Evolutionary conservation across 495 filamentous ascomycete genomes (phyloP), one percentile per base, ranked within the genome.

Genomic region (Penicillium antarcticum): DNA sequence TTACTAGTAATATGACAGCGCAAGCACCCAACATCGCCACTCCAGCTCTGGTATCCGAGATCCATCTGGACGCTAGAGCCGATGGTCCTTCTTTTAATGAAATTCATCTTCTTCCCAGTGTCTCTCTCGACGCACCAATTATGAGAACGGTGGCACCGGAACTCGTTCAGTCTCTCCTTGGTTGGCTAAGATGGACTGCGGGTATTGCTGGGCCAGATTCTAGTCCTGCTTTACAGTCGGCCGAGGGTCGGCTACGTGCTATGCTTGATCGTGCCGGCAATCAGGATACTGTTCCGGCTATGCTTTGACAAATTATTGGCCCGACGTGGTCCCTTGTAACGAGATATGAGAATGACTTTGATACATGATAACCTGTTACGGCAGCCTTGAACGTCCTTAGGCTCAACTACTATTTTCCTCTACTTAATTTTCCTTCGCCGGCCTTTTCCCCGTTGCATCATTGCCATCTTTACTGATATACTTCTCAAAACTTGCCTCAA

Each of bases 21-120:
- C n/a, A 4, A 4, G 51, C 42, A 5, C 51, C 54, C 26, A 52
- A 55, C 9, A 67, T 72, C 16, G 46, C 57, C 3, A 74, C 74
- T 1, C 62, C 71, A 10, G 71, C 73, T 33, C 48, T 77, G 0
- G 67, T 75, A 9, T 72, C 71, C 0, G 74, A 77, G 55, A 59
- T 69, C 0, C 62, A 70, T 46, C 55, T 77, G 16, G 68, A 74
- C 48, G 74, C 70, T 0, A 67, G 61, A 37, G 70, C 63, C 7
- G 62, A 67, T 31, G 57, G 55, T 8, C 34, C 42, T 9, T 7
- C 24, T 18, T 18, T 4, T 29, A 23, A 35, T n/a, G 42, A 58
- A 16, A 17, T 10, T 35, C 5, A 17, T 5, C 16, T 41, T 42
- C 17, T 19, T 9, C 24, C 17, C 5, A 3, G 21, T 11, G 11